Conservation (phyloP, 768 basidiomycete species). For the Kwoniella heveanensis region DNA sequence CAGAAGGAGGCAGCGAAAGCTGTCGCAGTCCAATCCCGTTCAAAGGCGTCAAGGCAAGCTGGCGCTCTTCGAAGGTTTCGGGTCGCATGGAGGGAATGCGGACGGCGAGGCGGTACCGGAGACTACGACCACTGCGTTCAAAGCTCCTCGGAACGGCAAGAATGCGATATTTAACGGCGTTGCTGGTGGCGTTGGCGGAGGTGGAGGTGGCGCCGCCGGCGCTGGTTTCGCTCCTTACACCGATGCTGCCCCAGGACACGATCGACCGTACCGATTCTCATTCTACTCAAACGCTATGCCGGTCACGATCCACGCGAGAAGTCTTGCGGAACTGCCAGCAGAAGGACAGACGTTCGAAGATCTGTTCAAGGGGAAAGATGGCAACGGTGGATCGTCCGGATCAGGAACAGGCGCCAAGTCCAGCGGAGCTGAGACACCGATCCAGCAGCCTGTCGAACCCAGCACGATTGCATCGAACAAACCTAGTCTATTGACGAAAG, state of each 20-base stretch:
- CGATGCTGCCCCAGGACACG: slow-evolving; percentile 61
- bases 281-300: slow-evolving; percentile 93
- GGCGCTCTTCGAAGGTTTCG: slow-evolving; percentile 77
- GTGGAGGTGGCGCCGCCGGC: slow-evolving; percentile 16
- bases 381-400: slow-evolving; percentile 9
- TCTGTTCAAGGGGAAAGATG: slow-evolving; percentile 64
- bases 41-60: slow-evolving; percentile 69
- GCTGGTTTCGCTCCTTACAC: slow-evolving; percentile 43
- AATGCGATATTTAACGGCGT: slow-evolving; percentile 15
- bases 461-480: slow-evolving; percentile 28
- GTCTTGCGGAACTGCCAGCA: slow-evolving; percentile 86
- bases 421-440: slow-evolving; percentile 17
- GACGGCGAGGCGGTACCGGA: slow-evolving; percentile 31
- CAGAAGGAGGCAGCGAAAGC: slow-evolving; percentile 74
- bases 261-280: slow-evolving; percentile 93
- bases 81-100: slow-evolving; percentile 32
- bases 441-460: slow-evolving; percentile 2
- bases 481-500: slow-evolving; percentile 39
- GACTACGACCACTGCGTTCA: slow-evolving; percentile 29
- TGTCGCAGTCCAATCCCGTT: slow-evolving; percentile 74
- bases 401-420: slow-evolving; percentile 11
- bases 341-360: slow-evolving; percentile 92
- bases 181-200: neutral
- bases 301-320: slow-evolving; percentile 92
- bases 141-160: slow-evolving; percentile 49